Base-by-base conservation (phyloP, 108 stramenopile genomes). In the Skeletonema tropicum region DNA sequence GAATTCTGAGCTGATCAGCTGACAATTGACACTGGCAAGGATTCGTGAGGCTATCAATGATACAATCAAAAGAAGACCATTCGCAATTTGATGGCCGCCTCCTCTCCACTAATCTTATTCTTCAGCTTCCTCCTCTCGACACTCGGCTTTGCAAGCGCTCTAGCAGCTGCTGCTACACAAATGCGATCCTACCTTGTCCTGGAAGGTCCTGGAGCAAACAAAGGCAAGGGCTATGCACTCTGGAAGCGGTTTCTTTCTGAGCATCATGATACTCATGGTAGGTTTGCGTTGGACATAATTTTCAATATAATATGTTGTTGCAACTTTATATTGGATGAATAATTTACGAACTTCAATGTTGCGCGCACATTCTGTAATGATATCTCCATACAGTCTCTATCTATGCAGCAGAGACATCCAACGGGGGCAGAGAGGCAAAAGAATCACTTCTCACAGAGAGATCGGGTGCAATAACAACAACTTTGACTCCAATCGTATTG, bases 161-260 rank as follows among this genome's bases (percentile, higher is more conserved):
- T 52, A 52, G 49, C 49, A n/a, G 17, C 49, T 23, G 49, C 49
- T 21, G 21, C 49, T 1, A 1, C 21, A 52, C 49, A 19, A 0
- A 52, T 21, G 49, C 17, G 49, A 52, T 52, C 49, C 7, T 82
- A 55, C 52, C 64, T 74, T 0, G 57, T 82, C n/a, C n/a, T n/a
- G n/a, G n/a, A n/a, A n/a, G n/a, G n/a, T n/a, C 76, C 80, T 14
- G 80, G 80, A 30, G 80, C 75, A 8, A 82, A 82, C 55, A 82
- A 82, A 60, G 80, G 80, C 19, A 70, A 76, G 59, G 80, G 80
- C 0, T 60, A 39, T 11, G 80, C 80, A 0, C 64, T 82, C 0
- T 82, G 80, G 55, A 17, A 65, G 21, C 52, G 80, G 14, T 72
- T 82, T 11, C 75, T 82, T 12, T n/a, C 69, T 30, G 80, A 82